Conservation (phyloP, 2,329 filamentous ascomycete genomes). For the Aspergillus sp. region DNA sequence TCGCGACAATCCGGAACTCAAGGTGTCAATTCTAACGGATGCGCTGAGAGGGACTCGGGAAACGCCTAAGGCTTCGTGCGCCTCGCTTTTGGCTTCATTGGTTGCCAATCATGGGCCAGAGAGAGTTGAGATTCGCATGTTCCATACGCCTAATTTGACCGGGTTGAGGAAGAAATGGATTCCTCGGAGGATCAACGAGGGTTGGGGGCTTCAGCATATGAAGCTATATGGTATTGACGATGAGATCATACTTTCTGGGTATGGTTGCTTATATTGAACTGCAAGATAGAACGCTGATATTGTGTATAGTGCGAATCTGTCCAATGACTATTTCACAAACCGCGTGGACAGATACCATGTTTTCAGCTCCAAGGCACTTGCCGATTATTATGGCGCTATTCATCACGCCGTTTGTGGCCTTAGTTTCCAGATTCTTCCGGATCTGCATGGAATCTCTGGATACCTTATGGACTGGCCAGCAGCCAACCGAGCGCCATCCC, state of each 20-base stretch:
- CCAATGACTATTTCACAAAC: slow-evolving; percentile 91
- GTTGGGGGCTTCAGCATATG: slow-evolving; percentile 98
- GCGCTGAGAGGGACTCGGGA: slow-evolving; percentile 86
- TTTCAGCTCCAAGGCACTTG: slow-evolving; percentile 70
- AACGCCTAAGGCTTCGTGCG: slow-evolving; percentile 75
- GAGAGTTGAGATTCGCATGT: slow-evolving; percentile 91
- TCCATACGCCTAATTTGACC: slow-evolving; percentile 92
- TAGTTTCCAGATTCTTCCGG: slow-evolving; percentile 70
- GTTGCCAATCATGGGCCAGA: slow-evolving; percentile 74
- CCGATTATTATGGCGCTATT: slow-evolving; percentile 73
- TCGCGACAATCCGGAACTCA: slow-evolving; percentile 64
- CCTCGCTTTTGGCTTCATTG: slow-evolving; percentile 79
- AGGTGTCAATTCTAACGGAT: slow-evolving; percentile 85
- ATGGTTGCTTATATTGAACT: slow-evolving; percentile 20
- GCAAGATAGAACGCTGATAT: slow-evolving; percentile 7
- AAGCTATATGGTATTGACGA: slow-evolving; percentile 96
- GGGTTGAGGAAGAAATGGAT: slow-evolving; percentile 76
- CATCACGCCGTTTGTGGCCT: slow-evolving; percentile 71
- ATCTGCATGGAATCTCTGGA: slow-evolving; percentile 34
- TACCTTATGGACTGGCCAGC: slow-evolving; percentile 65
- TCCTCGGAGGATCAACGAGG: slow-evolving; percentile 89
- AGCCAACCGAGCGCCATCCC: slow-evolving; percentile 67
- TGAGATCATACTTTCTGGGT: slow-evolving; percentile 89
- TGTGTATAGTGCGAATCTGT: slow-evolving; percentile 66
- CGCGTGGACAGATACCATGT: slow-evolving; percentile 92